Percentiles rank a stretch among this genome's conserved stretches.
Evolutionary conservation across 306 rosid genomes (phyloP).

Genomic region (Dryas alaskensis): DNA sequence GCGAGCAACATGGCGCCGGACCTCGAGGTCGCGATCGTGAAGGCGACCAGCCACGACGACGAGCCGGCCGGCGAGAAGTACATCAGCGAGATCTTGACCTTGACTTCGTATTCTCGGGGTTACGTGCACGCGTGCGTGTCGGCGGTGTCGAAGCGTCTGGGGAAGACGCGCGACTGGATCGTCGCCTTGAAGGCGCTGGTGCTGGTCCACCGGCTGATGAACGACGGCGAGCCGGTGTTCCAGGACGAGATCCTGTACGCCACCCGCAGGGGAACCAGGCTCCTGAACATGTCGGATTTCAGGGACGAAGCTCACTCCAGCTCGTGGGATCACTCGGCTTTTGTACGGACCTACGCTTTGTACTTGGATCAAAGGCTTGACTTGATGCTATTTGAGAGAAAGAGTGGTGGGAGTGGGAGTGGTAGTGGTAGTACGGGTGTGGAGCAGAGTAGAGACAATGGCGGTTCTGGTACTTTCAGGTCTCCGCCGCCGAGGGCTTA

Average conservation of each 20-base stretch:
- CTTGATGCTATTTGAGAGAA: constrained; percentile 60
- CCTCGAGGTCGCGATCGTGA: constrained; percentile 90
- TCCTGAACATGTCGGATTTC: constrained; percentile 80
- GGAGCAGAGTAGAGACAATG: not conserved
- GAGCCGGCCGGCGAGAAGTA: constrained; percentile 93
- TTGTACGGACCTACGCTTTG: constrained; percentile 82
- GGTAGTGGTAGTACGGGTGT: constrained; percentile 11
- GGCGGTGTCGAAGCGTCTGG: constrained; percentile 76
- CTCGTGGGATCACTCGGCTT: constrained; percentile 97
- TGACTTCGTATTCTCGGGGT: constrained; percentile 76
- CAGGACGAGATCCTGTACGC: constrained; percentile 90
- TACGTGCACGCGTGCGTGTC: constrained; percentile 71
- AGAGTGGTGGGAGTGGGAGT: constrained; percentile 24
- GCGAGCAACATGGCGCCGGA: constrained; percentile 95
- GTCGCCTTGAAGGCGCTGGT: constrained; percentile 81
- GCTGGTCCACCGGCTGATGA: constrained; percentile 74
- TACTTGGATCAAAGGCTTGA: constrained; percentile 90
- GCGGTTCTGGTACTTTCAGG: constrained; percentile 43
- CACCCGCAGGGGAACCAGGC: constrained; percentile 85
- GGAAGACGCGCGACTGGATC: constrained; percentile 97
- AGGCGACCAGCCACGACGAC: constrained; percentile 92
- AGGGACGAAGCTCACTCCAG: constrained; percentile 95
- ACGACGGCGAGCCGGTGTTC: constrained; percentile 70
- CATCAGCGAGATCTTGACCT: constrained; percentile 63
- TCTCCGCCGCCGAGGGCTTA: constrained; percentile 69